Evolutionary conservation across 2,329 filamentous ascomycete species (phyloP).

Genomic region (Graphilbum sp.): DNA sequence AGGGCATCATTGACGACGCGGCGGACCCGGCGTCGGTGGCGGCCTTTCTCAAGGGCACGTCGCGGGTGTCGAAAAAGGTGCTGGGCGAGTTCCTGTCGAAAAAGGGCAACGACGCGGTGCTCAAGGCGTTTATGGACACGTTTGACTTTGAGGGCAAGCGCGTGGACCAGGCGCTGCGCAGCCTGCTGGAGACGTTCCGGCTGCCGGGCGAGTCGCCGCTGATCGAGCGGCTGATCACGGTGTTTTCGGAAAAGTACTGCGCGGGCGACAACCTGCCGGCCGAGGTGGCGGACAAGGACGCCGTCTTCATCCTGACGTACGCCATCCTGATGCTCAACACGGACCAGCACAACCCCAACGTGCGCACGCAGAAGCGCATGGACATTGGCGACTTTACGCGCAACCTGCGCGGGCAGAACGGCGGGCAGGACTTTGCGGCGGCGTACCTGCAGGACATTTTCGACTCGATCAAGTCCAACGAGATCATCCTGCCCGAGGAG

Average conservation of each 20-base stretch:
- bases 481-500: conserved; percentile 94
- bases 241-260: conserved; percentile 77
- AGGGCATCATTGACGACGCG: conserved; percentile 68
- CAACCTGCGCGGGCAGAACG: conserved; percentile 84
- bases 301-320: conserved; percentile 81
- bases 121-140: conserved; percentile 69
- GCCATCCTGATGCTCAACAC: conserved; percentile 97
- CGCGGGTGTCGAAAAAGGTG: conserved; percentile 74
- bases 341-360: conserved; percentile 87
- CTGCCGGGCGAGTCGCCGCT: conserved; percentile 83
- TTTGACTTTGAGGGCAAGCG: conserved; percentile 80
- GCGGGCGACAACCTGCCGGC: conserved; percentile 49
- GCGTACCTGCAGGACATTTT: conserved; percentile 79
- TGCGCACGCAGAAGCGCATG: conserved; percentile 71
- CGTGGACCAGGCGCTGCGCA: conserved; percentile 76
- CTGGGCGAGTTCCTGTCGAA: conserved; percentile 91
- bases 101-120: conserved; percentile 67
- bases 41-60: conserved; percentile 75
- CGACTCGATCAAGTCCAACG: conserved; percentile 77
- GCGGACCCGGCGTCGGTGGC: conserved; percentile 64
- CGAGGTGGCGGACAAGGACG: conserved; percentile 69
- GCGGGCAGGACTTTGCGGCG: conserved; percentile 63
- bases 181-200: conserved; percentile 81
- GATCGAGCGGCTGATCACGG: conserved; percentile 81
- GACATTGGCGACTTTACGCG: conserved; percentile 63